Evolutionary conservation across 176 grass and related monocot genomes (phyloP), one percentile per base, ranked within the genome.

Genomic region (Poa pratensis): DNA sequence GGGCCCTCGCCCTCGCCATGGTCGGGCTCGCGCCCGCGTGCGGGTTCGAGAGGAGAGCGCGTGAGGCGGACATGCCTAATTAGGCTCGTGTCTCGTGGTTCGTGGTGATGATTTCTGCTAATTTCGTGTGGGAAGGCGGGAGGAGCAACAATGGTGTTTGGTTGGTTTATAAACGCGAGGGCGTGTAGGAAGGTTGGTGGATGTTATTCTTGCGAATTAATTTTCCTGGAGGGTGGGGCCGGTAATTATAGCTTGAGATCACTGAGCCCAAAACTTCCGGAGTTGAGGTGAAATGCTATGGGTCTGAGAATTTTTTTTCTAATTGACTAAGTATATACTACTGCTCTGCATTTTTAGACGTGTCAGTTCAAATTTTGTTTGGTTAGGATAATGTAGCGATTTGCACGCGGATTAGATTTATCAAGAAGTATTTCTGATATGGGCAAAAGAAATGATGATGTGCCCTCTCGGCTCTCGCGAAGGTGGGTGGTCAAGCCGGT

Each of bases 41-140:
- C 51, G 39, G 81, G 40, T 2, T 76, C 6, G 89, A 46, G 85
- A 91, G 85, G 76, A 87, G 64, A 22, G 85, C 85, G 81, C 89
- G 81, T 76, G 81, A 87, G 89, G 89, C 9, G 69, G 89, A 82
- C 89, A 91, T 91, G 75, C 30, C n/a, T 1, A 19, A 49, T 35
- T 64, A 27, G 28, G 37, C 39, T 60, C 26, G 81, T 80, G 26
- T 59, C 24, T 69, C 64, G 42, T 14, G n/a, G n/a, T 57, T 52
- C 46, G 40, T 13, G 86, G 11, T 6, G 19, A 27, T 85, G 82
- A 46, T 59, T 63, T n/a, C 77, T 19, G 51, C 54, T 19, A 40
- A 66, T n/a, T 63, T 27, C 3, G 81, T 6, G 40, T 9, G 40
- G 7, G 32, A 53, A 15, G 55, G 69, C 55, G 51, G n/a, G 59